Conservation (phyloP, 2,329 filamentous ascomycete species). For the Aspergillus bombycis region DNA sequence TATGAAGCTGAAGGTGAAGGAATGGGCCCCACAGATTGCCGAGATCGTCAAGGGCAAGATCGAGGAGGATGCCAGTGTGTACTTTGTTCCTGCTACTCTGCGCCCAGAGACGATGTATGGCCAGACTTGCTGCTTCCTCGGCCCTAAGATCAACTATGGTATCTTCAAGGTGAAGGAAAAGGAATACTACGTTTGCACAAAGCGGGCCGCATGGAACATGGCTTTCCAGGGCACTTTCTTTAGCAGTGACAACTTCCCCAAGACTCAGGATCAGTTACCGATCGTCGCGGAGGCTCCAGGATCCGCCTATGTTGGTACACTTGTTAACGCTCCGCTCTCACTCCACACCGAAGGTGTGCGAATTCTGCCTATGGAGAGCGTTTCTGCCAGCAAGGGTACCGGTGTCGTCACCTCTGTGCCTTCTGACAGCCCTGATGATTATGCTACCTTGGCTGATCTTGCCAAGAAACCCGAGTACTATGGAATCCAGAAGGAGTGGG, state of each 20-base stretch:
- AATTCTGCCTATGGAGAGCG: slow-evolving; percentile 92
- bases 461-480: slow-evolving; percentile 96
- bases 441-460: slow-evolving; percentile 82
- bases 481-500: slow-evolving; percentile 95
- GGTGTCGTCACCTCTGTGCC: slow-evolving; percentile 95
- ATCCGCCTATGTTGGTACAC: slow-evolving; percentile 80
- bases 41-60: slow-evolving; percentile 75
- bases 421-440: slow-evolving; percentile 95
- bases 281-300: slow-evolving; percentile 76
- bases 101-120: slow-evolving; percentile 99
- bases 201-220: slow-evolving; percentile 90
- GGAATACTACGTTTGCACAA: slow-evolving; percentile 82
- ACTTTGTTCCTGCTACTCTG: slow-evolving; percentile 88
- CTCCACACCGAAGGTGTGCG: slow-evolving; percentile 80
- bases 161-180: slow-evolving; percentile 77
- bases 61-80: slow-evolving; percentile 77
- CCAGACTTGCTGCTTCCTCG: slow-evolving; percentile 93
- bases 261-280: slow-evolving; percentile 71
- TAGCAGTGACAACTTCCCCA: slow-evolving; percentile 48
- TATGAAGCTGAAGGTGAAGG: slow-evolving; percentile 85
- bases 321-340: slow-evolving; percentile 87
- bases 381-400: slow-evolving; percentile 91
- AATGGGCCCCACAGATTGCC: slow-evolving; percentile 80
- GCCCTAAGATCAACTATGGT: slow-evolving; percentile 85
- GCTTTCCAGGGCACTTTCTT: slow-evolving; percentile 87